Evolutionary conservation across 352 stramenopile species (phyloP).

Genomic region (Pythium dissimile): DNA sequence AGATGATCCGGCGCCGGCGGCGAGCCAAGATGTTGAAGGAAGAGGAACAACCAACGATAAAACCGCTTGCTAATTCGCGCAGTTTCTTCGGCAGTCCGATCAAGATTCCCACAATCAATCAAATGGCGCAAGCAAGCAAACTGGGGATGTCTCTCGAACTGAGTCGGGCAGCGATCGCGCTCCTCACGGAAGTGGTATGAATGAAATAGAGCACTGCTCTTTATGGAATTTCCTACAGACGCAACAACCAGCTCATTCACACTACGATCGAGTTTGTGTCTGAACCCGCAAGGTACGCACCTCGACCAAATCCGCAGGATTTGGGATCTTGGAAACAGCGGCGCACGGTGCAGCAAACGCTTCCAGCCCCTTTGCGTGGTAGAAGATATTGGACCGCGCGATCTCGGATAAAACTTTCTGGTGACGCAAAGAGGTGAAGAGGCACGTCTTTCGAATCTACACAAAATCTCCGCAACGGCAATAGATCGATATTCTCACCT

Average conservation of each 20-base stretch:
- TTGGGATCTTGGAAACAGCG: conserved; percentile 34
- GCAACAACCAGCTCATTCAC: background rate
- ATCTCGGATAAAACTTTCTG: conserved; percentile 77
- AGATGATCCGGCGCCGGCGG: conserved; percentile 16
- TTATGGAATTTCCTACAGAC: background rate
- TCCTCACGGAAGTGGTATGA: conserved; percentile 23
- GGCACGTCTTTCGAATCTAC: no score
- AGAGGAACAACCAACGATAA: background rate
- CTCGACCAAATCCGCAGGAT: conserved; percentile 11
- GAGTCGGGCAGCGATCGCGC: conserved; percentile 16
- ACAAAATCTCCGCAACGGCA: no score
- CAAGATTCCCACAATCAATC: conserved; percentile 28
- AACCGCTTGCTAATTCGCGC: no score
- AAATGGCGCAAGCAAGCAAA: conserved; percentile 27
- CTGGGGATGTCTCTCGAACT: conserved; percentile 24
- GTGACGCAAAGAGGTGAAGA: background rate
- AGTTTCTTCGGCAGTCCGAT: background rate
- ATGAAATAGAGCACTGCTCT: background rate
- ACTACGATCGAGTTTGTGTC: no score
- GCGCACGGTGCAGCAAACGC: conserved; percentile 57
- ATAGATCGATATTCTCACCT: no score
- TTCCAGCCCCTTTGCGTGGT: conserved; percentile 75
- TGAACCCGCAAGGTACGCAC: no score
- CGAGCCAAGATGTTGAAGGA: background rate
- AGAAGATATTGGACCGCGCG: conserved; percentile 68